phyloP scores from a whole-genome alignment of 331 rosid genomes.

The Ulmus americana region DNA sequence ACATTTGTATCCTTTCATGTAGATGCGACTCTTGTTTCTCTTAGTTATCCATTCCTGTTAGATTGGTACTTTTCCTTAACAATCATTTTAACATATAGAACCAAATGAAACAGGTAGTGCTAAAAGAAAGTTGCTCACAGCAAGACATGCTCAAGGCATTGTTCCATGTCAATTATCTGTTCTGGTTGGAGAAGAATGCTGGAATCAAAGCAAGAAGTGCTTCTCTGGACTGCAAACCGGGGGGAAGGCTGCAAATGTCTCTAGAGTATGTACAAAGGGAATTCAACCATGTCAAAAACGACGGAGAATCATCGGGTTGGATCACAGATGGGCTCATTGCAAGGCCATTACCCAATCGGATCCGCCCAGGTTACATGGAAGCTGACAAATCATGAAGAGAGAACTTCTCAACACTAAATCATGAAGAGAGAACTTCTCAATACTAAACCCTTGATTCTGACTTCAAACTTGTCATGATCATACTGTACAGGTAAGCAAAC shows the following conservation, averaged over 20 bases:
- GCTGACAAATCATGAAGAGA: background rate
- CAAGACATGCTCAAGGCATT: conserved; percentile 86
- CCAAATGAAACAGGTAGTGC: conserved; percentile 58
- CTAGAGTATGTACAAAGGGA: conserved; percentile 74
- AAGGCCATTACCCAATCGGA: conserved; percentile 70
- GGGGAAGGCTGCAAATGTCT: conserved; percentile 72
- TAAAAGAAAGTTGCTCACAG: conserved; percentile 64
- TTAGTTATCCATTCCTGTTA: too few relatives aligned
- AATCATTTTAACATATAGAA: too few relatives aligned
- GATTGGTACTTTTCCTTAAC: too few relatives aligned
- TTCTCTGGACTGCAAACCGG: conserved; percentile 58
- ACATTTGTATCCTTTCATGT: background rate
- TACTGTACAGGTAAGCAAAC: conserved; percentile 4
- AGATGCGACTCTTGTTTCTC: background rate
- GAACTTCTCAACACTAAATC: conserved; percentile 8
- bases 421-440: conserved; percentile 1
- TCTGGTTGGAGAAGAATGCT: conserved; percentile 81
- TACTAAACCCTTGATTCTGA: conserved; percentile 1
- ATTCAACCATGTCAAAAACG: conserved; percentile 64
- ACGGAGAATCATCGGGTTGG: conserved; percentile 75
- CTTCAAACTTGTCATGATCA: conserved; percentile 13
- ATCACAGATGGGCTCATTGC: conserved; percentile 74
- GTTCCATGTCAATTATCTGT: conserved; percentile 79
- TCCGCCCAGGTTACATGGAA: conserved; percentile 25
- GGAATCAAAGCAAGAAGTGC: conserved; percentile 59